Evolutionary conservation across 2,329 filamentous ascomycete species (phyloP), one percentile per base, ranked within the genome.

Genomic region (Talaromyces sp.): DNA sequence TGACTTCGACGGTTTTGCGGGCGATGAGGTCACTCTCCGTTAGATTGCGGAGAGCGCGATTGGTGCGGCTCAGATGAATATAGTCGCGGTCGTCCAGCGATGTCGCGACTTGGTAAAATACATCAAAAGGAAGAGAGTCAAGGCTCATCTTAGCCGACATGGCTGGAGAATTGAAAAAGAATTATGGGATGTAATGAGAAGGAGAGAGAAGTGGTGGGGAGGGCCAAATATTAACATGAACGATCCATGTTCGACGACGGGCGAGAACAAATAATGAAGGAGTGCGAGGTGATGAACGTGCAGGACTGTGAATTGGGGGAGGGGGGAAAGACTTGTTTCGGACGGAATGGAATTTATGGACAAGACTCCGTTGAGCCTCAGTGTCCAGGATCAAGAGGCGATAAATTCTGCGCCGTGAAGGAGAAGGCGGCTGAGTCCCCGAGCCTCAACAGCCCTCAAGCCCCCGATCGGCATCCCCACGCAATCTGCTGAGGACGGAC

Each of bases 101-200:
- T 6, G 74, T 73, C 7, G 80, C 76, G 47, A 89, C 80, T 47
- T 82, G 77, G 45, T 82, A 81, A 24, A 88, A 71, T n/a, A 89
- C 75, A 69, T 90, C 87, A 64, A 82, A 85, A 0, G 87, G 86
- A 11, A 89, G 69, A 27, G 64, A 59, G 53, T 79, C 74, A 39
- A 82, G 65, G 47, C 61, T 66, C 52, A 39, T 39, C 14, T 44
- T 13, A 17, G 55, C n/a, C 30, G 33, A 36, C 47, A 56, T 59
- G 51, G 29, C 33, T 43, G 43, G 33, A 14, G 24, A 22, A 22
- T 27, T 9, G 24, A 30, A 24, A n/a, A 29, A 10, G 11, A 37
- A 49, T n/a, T 14, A 33, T 33, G 16, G 11, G 19, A 17, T n/a
- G 16, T n/a, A 52, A 20, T 10, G 22, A n/a, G 20, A 27, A 39